Conservation (phyloP, 2,329 filamentous ascomycete species). For the Sporothrix sp. region DNA sequence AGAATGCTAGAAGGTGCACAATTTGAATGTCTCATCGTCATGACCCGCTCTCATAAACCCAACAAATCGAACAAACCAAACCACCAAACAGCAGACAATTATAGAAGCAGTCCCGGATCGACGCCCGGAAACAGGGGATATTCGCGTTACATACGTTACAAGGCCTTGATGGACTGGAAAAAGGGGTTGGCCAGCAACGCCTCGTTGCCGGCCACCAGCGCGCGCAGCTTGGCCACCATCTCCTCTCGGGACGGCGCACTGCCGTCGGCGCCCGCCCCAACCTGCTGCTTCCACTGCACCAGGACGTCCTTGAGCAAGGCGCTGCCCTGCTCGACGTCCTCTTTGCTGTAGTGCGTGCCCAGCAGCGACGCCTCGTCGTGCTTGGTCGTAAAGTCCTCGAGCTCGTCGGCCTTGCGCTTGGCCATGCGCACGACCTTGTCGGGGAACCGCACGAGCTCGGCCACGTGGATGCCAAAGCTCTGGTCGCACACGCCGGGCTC, state of each 20-base stretch:
- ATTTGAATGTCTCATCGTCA: slow-evolving; percentile 7
- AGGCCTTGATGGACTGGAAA: slow-evolving; percentile 53
- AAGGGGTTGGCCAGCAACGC: slow-evolving; percentile 57
- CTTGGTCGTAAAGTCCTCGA: slow-evolving; percentile 87
- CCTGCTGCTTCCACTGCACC: slow-evolving; percentile 74
- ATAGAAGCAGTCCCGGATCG: neutral
- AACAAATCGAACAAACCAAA: neutral
- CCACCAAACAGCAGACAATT: neutral
- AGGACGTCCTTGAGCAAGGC: slow-evolving; percentile 74
- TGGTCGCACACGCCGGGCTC: slow-evolving; percentile 94
- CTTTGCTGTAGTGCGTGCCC: slow-evolving; percentile 57
- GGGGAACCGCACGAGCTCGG: slow-evolving; percentile 90
- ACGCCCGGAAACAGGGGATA: neutral
- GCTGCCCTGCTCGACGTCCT: slow-evolving; percentile 85
- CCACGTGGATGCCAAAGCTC: slow-evolving; percentile 96
- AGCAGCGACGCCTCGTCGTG: slow-evolving; percentile 45
- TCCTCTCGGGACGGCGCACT: slow-evolving; percentile 57
- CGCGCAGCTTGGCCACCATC: slow-evolving; percentile 68
- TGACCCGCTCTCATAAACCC: neutral
- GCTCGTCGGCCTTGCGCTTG: slow-evolving; percentile 95
- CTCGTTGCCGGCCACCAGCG: slow-evolving; percentile 65
- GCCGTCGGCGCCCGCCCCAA: slow-evolving; percentile 30
- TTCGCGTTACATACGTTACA: no score
- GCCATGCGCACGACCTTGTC: slow-evolving; percentile 98
- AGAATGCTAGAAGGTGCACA: no score